These are phyloP conservation scores for Polysphondylium violaceum DNA, from an alignment of 78 protist genomes.

Conservation along the genomic window DNA sequence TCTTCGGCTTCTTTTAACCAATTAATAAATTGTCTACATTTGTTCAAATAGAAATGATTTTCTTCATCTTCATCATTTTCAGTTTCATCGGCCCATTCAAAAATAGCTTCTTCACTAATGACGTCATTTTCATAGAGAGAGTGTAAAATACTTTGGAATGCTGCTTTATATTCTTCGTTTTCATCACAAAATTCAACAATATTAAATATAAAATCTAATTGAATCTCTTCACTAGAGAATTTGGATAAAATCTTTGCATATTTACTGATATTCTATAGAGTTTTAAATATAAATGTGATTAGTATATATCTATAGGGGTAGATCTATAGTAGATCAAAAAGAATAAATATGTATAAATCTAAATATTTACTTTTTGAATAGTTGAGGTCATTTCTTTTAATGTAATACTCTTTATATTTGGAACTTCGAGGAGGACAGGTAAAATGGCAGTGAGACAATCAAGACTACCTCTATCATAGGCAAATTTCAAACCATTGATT, in stretches of 20 bases:
- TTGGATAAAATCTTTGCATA: constrained; percentile 12
- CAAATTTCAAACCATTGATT: constrained; percentile 87
- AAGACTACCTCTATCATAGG: constrained; percentile 64
- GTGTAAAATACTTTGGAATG: constrained; percentile 19
- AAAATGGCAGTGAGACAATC: constrained; percentile 57
- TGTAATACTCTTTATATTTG: neutral
- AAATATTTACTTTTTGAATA: too few relatives aligned
- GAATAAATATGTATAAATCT: neutral
- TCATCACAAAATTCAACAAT: constrained; percentile 68
- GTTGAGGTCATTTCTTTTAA: constrained; percentile 6
- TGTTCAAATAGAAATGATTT: constrained; percentile 27
- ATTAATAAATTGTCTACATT: constrained; percentile 28
- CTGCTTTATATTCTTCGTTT: constrained; percentile 12
- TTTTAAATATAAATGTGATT: neutral
- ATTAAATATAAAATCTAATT: constrained; percentile 57
- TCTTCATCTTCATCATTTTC: constrained; percentile 51
- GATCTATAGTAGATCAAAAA: neutral
- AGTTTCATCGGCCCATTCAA: constrained; percentile 65
- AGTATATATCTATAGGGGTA: neutral
- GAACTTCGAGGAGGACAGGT: constrained; percentile 17
- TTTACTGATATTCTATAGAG: too few relatives aligned
- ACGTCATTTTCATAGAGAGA: constrained; percentile 43
- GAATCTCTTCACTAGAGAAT: constrained; percentile 30
- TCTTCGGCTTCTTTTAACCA: constrained; percentile 80
- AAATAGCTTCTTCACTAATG: constrained; percentile 44